A percentile compares a stretch with the other conserved stretches of the same genome.
These are phyloP conservation scores for Lecanicillium sp. DNA, from an alignment of 2,329 filamentous ascomycete species.

Conservation along the genomic window DNA sequence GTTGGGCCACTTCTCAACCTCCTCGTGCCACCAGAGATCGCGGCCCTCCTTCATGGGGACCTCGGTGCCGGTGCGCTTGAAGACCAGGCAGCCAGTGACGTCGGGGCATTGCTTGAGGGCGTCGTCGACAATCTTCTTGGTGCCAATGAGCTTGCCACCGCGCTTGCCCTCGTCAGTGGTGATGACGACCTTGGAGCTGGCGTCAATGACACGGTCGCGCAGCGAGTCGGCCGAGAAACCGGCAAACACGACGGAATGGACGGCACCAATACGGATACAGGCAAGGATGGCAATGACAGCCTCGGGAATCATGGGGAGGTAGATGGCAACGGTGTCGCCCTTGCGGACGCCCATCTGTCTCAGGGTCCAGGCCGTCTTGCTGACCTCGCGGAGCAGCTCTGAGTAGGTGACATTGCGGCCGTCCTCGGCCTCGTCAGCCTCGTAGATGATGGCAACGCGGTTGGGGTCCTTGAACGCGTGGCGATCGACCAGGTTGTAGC, in stretches of 20 bases:
- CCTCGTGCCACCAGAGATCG: constrained; percentile 98
- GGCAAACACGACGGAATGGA: constrained; percentile 96
- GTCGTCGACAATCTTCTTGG: constrained; percentile 98
- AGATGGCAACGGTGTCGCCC: constrained; percentile 94
- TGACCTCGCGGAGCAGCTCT: constrained; percentile 89
- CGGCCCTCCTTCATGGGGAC: constrained; percentile 84
- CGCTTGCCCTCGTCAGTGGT: constrained; percentile 97
- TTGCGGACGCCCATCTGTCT: constrained; percentile 96
- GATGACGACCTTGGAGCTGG: constrained; percentile 85
- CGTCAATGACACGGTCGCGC: constrained; percentile 89
- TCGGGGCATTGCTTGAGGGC: constrained; percentile 92
- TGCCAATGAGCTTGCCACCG: constrained; percentile 92
- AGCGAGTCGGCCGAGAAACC: constrained; percentile 96
- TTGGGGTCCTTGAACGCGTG: constrained; percentile 93
- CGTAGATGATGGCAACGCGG: constrained; percentile 95
- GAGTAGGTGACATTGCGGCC: constrained; percentile 88
- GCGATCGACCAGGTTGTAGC: constrained; percentile 94
- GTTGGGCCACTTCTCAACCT: constrained; percentile 90
- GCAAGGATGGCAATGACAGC: constrained; percentile 87
- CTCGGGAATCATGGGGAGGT: constrained; percentile 98
- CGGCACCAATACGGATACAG: constrained; percentile 82
- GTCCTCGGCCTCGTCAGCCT: constrained; percentile 83
- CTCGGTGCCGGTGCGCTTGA: constrained; percentile 88
- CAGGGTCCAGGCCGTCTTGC: constrained; percentile 75
- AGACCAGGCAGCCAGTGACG: constrained; percentile 79